These are phyloP conservation scores for Sugiyamaella pinicola DNA, from an alignment of 1,139 yeast genomes.

Conservation along the genomic window DNA sequence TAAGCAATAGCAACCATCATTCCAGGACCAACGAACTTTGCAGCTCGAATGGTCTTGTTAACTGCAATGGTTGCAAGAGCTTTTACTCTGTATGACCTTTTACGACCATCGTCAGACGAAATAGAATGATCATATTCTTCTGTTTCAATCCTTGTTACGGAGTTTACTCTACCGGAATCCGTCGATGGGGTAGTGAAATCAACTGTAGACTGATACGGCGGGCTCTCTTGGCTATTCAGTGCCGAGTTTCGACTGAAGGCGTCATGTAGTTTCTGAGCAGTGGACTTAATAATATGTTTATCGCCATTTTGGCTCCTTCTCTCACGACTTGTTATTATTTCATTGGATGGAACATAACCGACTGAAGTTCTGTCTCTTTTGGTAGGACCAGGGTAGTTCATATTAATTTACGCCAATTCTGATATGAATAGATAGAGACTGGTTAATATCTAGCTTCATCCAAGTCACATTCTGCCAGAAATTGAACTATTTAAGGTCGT, in stretches of 20 bases:
- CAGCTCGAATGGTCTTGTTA: neutral
- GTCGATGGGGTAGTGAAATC: neutral
- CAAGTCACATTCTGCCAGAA: neutral
- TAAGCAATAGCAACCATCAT: conserved; percentile 76
- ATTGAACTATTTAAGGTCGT: neutral
- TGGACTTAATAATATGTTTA: neutral
- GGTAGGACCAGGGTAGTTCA: neutral
- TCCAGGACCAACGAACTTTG: conserved; percentile 72
- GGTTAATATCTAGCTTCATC: too few relatives aligned
- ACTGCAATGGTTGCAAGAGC: neutral
- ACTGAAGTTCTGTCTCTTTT: neutral
- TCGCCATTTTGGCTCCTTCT: neutral
- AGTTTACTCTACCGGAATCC: neutral
- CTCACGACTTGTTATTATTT: neutral
- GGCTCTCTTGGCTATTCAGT: neutral
- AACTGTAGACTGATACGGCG: neutral
- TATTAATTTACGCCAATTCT: neutral
- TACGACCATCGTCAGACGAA: neutral
- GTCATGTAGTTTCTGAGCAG: neutral
- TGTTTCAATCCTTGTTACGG: neutral
- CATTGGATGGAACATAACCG: neutral
- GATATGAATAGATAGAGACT: neutral
- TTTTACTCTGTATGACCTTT: neutral
- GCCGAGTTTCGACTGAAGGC: neutral
- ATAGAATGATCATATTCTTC: neutral